phyloP scores from a whole-genome alignment of 768 basidiomycete genomes.

The Tricholoma furcatifolium region DNA sequence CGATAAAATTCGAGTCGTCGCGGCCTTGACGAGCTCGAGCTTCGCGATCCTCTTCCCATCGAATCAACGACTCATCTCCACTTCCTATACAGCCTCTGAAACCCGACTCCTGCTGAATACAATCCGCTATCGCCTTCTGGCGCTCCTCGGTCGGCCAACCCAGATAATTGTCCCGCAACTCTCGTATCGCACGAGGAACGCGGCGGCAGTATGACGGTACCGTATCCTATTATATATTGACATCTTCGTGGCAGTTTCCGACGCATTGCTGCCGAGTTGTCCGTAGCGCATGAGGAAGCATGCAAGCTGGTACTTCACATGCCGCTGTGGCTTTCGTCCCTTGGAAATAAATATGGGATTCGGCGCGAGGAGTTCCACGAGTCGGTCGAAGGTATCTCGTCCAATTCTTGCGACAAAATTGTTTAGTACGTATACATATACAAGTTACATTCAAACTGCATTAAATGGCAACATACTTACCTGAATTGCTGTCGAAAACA shows the following conservation, averaged over 20 bases:
- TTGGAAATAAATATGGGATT: not conserved
- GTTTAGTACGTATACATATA: too few relatives aligned
- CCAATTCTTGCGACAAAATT: too few relatives aligned
- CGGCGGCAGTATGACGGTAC: not conserved
- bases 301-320: not conserved
- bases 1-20: not conserved
- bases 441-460: too few relatives aligned
- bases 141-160: not conserved
- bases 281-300: not conserved
- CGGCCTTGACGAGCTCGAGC: too few relatives aligned
- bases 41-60: too few relatives aligned
- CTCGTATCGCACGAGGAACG: not conserved
- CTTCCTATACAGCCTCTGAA: too few relatives aligned
- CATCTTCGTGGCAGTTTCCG: not conserved
- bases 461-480: too few relatives aligned
- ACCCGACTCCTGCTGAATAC: too few relatives aligned
- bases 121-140: not conserved
- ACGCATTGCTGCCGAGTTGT: not conserved
- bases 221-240: not conserved
- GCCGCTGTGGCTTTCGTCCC: not conserved
- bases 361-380: not conserved
- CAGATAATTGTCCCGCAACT: not conserved
- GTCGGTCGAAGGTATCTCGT: not conserved
- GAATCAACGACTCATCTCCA: too few relatives aligned
- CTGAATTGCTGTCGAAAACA: too few relatives aligned